Conservation (phyloP, 371 early-diverging fungal genomes). For the Apophysomyces trapeziformis region DNA sequence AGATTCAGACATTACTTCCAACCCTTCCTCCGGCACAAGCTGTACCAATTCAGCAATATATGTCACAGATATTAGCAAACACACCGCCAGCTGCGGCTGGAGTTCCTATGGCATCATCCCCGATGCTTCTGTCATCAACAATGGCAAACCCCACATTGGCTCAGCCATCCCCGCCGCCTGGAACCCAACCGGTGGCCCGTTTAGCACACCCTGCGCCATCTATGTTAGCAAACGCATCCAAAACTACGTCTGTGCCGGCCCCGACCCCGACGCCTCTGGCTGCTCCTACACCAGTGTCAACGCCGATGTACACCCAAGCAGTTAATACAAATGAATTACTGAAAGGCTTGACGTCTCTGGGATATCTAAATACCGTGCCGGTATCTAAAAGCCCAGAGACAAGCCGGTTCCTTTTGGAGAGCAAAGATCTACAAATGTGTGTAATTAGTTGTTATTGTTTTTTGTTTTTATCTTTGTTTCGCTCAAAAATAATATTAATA, state of each 20-base stretch:
- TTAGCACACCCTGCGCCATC: conserved; percentile 11
- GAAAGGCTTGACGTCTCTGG: conserved; percentile 45
- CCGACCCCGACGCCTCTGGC: conserved; percentile 6
- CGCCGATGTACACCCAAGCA: conserved; percentile 15
- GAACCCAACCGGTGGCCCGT: neutral
- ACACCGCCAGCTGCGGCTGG: neutral
- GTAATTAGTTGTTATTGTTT: conserved; percentile 23
- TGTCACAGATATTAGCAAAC: conserved; percentile 33
- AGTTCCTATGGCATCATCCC: neutral
- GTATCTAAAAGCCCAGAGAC: conserved; percentile 13
- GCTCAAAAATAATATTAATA: conserved; percentile 24
- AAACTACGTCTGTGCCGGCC: neutral
- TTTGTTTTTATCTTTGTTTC: conserved; percentile 9
- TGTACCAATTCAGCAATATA: conserved; percentile 39
- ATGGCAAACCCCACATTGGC: conserved; percentile 1
- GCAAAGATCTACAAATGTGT: conserved; percentile 52
- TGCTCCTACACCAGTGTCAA: conserved; percentile 12
- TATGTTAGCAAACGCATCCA: no score
- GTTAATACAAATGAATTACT: conserved; percentile 40
- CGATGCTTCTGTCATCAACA: conserved; percentile 6
- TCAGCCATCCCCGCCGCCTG: conserved; percentile 4
- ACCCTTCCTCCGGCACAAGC: conserved; percentile 45
- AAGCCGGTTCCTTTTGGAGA: conserved; percentile 33
- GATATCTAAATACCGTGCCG: conserved; percentile 27
- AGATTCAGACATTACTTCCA: conserved; percentile 52